Evolutionary conservation across 2,329 filamentous ascomycete genomes (phyloP).

Genomic region (Teratosphaeria destructans): DNA sequence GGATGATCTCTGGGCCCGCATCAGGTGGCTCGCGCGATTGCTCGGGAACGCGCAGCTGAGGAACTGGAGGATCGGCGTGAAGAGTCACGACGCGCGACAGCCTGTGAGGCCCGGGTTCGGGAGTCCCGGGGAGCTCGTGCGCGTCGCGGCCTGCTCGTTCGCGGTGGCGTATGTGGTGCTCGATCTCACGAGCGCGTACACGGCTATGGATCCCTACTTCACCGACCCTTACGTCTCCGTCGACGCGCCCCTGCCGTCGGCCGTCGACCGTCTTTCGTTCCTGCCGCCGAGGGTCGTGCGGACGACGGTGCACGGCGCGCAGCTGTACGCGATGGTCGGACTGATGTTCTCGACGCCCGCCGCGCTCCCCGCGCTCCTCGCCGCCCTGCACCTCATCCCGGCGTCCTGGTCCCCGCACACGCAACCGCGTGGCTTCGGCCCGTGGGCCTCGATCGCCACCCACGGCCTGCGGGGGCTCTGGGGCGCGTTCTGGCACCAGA

Average conservation of each 20-base stretch:
- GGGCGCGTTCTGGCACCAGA: slow-evolving; percentile 25
- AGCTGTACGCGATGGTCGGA: slow-evolving; percentile 18
- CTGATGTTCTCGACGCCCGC: slow-evolving; percentile 16
- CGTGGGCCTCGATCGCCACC: slow-evolving; percentile 9
- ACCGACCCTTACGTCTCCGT: slow-evolving; percentile 7
- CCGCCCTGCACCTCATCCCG: slow-evolving; percentile 10
- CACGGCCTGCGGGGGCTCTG: slow-evolving; percentile 21
- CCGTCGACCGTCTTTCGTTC: background rate
- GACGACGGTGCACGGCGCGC: slow-evolving; percentile 14
- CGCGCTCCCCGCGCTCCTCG: slow-evolving; percentile 13
- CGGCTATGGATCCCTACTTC: slow-evolving; percentile 19
- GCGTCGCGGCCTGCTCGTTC: slow-evolving; percentile 9
- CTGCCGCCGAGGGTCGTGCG: slow-evolving; percentile 13
- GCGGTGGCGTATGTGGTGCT: slow-evolving; percentile 14
- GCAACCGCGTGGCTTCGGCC: slow-evolving; percentile 22
- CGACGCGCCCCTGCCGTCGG: slow-evolving; percentile 8
- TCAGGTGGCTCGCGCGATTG: slow-evolving; percentile 18
- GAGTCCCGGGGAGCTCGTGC: slow-evolving; percentile 8
- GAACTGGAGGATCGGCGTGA: slow-evolving; percentile 18
- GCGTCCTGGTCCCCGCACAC: slow-evolving; percentile 18
- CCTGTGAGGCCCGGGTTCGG: slow-evolving; percentile 9
- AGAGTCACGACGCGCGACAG: slow-evolving; percentile 16
- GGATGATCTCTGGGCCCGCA: slow-evolving; percentile 7
- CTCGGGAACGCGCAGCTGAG: slow-evolving; percentile 15
- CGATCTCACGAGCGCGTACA: slow-evolving; percentile 16